Evolutionary conservation across 345 rosid species (phyloP).

Genomic region (Balakata baccata): DNA sequence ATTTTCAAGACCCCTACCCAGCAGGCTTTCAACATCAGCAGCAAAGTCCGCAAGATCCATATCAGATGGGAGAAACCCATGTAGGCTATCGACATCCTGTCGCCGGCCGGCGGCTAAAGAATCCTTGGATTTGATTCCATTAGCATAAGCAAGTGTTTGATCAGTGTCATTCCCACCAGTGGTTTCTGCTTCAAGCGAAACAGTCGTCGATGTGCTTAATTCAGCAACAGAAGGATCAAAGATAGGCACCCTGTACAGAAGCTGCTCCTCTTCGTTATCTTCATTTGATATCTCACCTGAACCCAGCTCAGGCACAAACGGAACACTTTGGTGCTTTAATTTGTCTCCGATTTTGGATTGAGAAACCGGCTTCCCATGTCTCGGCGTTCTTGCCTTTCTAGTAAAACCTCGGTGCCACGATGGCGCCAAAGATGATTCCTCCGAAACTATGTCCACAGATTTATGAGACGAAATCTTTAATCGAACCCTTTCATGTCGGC

Average conservation of each 20-base stretch:
- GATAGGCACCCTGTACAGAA: slow-evolving; percentile 80
- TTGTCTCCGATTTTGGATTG: slow-evolving; percentile 10
- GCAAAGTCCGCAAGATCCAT: slow-evolving; percentile 85
- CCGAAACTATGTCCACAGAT: slow-evolving; percentile 11
- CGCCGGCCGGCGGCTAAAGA: neutral
- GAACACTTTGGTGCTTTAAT: slow-evolving; percentile 21
- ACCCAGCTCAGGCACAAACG: slow-evolving; percentile 72
- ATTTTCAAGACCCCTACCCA: slow-evolving; percentile 65
- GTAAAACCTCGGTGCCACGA: slow-evolving; percentile 84
- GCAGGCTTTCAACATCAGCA: slow-evolving; percentile 79
- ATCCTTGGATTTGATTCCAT: slow-evolving; percentile 23
- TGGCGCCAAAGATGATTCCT: slow-evolving; percentile 1
- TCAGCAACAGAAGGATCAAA: slow-evolving; percentile 60
- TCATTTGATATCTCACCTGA: slow-evolving; percentile 52
- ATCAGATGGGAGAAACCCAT: slow-evolving; percentile 67
- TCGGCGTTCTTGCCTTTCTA: slow-evolving; percentile 77
- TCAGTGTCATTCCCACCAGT: neutral
- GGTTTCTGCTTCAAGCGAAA: slow-evolving; percentile 24
- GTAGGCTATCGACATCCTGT: slow-evolving; percentile 26
- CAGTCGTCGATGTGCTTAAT: slow-evolving; percentile 35
- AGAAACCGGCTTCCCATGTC: slow-evolving; percentile 37
- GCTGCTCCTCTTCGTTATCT: slow-evolving; percentile 61
- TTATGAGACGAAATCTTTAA: slow-evolving; percentile 56
- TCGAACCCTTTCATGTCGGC: slow-evolving; percentile 78
- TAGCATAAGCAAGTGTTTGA: neutral